Conservation (phyloP, 2,329 filamentous ascomycete species). For the Diaporthe caulivora region DNA sequence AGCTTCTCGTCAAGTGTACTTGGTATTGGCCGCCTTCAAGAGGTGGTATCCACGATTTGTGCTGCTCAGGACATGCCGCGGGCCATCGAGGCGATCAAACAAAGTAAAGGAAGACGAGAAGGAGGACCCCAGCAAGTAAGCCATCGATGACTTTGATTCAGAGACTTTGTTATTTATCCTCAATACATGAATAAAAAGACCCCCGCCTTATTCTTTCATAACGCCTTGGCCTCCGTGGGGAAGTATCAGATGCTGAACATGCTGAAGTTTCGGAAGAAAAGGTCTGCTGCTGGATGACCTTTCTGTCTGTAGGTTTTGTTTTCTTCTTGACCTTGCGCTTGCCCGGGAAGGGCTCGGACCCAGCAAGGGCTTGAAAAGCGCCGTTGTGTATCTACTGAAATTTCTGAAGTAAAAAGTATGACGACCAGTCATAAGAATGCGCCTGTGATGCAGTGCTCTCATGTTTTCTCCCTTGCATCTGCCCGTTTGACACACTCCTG, state of each 20-base stretch:
- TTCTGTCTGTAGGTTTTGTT: slow-evolving; percentile 22
- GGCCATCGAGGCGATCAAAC: neutral
- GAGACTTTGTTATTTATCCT: slow-evolving; percentile 35
- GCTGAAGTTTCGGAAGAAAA: slow-evolving; percentile 29
- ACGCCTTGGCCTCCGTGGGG: slow-evolving; percentile 39
- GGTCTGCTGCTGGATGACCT: slow-evolving; percentile 14
- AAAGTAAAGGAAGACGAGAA: too few species aligned
- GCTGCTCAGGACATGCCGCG: neutral
- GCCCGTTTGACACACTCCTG: slow-evolving; percentile 28
- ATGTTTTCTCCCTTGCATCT: slow-evolving; percentile 33
- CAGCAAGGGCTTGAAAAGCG: slow-evolving; percentile 4
- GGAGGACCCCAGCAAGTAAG: neutral
- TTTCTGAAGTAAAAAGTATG: slow-evolving; percentile 19
- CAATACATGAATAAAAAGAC: slow-evolving; percentile 10
- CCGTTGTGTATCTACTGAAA: slow-evolving; percentile 21
- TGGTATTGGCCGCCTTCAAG: neutral
- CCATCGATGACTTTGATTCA: neutral
- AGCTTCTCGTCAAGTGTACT: too few species aligned
- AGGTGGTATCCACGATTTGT: too few species aligned
- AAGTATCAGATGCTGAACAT: slow-evolving; percentile 33
- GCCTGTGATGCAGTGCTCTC: slow-evolving; percentile 36
- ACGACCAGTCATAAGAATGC: slow-evolving; percentile 25
- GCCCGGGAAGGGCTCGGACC: neutral
- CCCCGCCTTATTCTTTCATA: slow-evolving; percentile 30
- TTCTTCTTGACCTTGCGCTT: slow-evolving; percentile 4